Base-by-base conservation (phyloP, 345 rosid genomes). In the Crucihimalaya himalaica region DNA sequence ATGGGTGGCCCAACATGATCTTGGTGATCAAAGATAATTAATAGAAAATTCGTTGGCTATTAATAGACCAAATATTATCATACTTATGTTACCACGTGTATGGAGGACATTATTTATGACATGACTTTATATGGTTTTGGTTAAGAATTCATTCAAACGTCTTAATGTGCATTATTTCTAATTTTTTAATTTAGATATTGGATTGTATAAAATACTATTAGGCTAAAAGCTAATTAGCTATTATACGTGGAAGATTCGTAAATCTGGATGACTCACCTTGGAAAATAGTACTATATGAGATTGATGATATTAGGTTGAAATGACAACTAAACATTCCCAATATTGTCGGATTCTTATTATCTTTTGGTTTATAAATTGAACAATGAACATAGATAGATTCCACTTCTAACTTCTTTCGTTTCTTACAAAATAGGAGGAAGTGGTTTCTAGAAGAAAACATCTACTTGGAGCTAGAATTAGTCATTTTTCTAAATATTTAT, bases 1-100 rank as follows among this genome's bases (percentile, higher is more conserved):
- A 21, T 72, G 50, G 50, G 20, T 73, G 71, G 77, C 51, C 58
- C 71, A 64, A 65, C 51, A 56, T 66, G 67, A 73, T 74, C 21
- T 35, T 57, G 66, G 25, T 57, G 52, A 66, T 66, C 72, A 29
- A 67, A 34, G 45, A 66, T 47, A 57, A 66, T 48, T 57, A 51
- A 31, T 31, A 46, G 2, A 45, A 55, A 43, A 19, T 37, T 31
- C 20, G 3, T 23, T 54, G 7, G 57, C 29, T 21, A 27, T 16
- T 16, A 42, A 25, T 28, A 62, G 39, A 19, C 5, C 23, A 0
- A 5, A 14, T 63, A 31, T 54, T 16, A 46, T 65, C 29, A 34
- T 25, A 25, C 40, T 54, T 34, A 16, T 2, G 34, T 3, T 55
- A 32, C 29, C 50, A 73, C 64, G 77, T 64, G 69, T 63, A 14